Conservation (phyloP, 139 green algal species). For the Ettlia oleoabundans region DNA sequence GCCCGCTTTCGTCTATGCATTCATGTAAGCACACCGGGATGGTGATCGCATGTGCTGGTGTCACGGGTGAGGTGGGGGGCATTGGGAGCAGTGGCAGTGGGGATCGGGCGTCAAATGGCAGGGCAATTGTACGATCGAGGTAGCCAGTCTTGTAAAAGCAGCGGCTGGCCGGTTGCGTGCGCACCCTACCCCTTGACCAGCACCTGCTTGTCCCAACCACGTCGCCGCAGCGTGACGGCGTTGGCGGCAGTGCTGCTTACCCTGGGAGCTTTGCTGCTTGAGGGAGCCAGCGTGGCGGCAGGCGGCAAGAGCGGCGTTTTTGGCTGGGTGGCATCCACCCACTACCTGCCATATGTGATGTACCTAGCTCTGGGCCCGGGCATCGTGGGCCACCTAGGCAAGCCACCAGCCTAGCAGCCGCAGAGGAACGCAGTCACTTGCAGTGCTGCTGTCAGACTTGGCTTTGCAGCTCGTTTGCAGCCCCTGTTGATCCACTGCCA, state of each 20-base stretch:
- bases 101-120: neutral
- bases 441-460: neutral
- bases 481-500: no score
- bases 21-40: neutral
- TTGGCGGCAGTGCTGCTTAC: constrained; percentile 41
- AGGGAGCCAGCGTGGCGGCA: constrained; percentile 35
- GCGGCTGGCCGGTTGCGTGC: no score
- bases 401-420: neutral
- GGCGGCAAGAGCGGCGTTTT: constrained; percentile 54
- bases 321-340: constrained; percentile 54
- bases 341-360: constrained; percentile 56
- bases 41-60: neutral
- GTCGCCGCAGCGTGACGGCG: constrained; percentile 65
- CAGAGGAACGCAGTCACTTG: neutral
- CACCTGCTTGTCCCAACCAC: no score
- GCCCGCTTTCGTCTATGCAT: constrained; percentile 82
- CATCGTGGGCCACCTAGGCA: constrained; percentile 76
- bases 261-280: constrained; percentile 36
- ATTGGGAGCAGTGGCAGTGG: neutral
- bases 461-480: no score
- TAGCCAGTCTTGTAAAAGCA: no score
- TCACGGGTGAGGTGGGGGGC: neutral
- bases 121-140: no score
- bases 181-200: neutral
- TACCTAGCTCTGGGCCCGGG: constrained; percentile 77